Base-by-base conservation (phyloP, 306 rosid species). In the Dryas drummondii region DNA sequence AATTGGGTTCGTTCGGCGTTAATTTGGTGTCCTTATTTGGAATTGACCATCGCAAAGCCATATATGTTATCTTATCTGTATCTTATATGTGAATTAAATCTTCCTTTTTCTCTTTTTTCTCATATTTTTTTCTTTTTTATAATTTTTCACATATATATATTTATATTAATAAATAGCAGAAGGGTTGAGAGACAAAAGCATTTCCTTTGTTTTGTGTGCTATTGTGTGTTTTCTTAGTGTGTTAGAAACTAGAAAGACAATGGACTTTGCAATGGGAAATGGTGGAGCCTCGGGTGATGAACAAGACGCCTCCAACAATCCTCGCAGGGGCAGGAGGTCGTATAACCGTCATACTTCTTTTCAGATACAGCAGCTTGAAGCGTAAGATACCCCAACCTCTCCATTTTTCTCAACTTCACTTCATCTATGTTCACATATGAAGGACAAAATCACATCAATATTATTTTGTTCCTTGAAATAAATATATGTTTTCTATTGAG, bases 351-450 rank as follows among this genome's bases (percentile, higher is more conserved):
- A 87, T 67, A 73, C 82, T n/a, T 0, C 76, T 1, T 32, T 72
- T 1, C 90, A 86, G 80, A 90, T 76, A 64, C 41, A 65, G 10
- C 79, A 16, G 7, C 97, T 93, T 11, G 90, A 93, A 82, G 86
- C 63, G 98, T 93, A 78, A 84, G 93, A 77, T 58, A 22, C 14
- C 3, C 19, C 8, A 9, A 49, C 66, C 53, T 12, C 65, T 26
- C 53, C 32, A 16, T 11, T 19, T n/a, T 15, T 22, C 48, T 41
- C 17, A 7, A 2, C 8, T 15, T 12, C 14, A 27, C 3, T 4
- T 4, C 5, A 6, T 3, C 16, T 49, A 37, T 52, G 48, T 52
- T 53, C 62, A 46, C 27, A 45, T 42, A 45, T 26, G 19, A 4
- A 1, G 9, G 56, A 67, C 16, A 19, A 47, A 13, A 55, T 55